A percentile compares a stretch with the other conserved stretches of the same genome.
Conservation (phyloP, 257 asterid species). For the Solanum paucissectum region DNA sequence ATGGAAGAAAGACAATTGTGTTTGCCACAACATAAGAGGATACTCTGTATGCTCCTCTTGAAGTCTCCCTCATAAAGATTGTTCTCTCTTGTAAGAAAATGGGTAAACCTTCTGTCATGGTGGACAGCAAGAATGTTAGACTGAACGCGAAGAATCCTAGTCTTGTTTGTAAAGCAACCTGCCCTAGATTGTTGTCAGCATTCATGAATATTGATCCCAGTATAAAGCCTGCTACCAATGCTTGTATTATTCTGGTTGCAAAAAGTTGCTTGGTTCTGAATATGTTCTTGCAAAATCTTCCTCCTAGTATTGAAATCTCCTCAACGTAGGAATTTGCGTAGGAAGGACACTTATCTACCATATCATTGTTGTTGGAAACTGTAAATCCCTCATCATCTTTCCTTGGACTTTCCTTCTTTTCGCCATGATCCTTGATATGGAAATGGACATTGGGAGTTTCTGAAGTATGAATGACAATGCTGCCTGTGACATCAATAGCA, state of each 20-base stretch:
- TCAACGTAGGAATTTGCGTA: constrained; percentile 30
- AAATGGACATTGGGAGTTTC: constrained; percentile 5
- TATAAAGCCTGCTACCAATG: constrained; percentile 46
- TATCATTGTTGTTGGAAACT: background rate
- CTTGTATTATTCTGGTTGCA: constrained; percentile 45
- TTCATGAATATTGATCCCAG: constrained; percentile 73
- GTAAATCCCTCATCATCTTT: background rate
- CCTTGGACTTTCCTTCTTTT: background rate
- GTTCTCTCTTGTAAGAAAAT: constrained; percentile 68
- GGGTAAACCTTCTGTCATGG: constrained; percentile 77
- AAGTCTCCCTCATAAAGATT: constrained; percentile 59
- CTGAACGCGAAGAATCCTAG: constrained; percentile 79
- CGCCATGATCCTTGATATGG: background rate
- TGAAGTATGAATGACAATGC: constrained; percentile 8
- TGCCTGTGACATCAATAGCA: constrained; percentile 46
- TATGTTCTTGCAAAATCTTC: constrained; percentile 59
- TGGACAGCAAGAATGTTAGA: constrained; percentile 62
- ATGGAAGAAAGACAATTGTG: constrained; percentile 63
- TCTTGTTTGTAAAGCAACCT: constrained; percentile 39
- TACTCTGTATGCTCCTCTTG: constrained; percentile 72
- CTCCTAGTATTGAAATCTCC: constrained; percentile 45
- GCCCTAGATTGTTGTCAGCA: constrained; percentile 24
- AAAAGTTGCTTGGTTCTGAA: constrained; percentile 72
- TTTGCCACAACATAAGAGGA: constrained; percentile 68
- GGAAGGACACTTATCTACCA: background rate